Percentiles rank a stretch among this genome's conserved stretches.
Conservation (phyloP, 108 stramenopile species). For the Skeletonema menzelii region DNA sequence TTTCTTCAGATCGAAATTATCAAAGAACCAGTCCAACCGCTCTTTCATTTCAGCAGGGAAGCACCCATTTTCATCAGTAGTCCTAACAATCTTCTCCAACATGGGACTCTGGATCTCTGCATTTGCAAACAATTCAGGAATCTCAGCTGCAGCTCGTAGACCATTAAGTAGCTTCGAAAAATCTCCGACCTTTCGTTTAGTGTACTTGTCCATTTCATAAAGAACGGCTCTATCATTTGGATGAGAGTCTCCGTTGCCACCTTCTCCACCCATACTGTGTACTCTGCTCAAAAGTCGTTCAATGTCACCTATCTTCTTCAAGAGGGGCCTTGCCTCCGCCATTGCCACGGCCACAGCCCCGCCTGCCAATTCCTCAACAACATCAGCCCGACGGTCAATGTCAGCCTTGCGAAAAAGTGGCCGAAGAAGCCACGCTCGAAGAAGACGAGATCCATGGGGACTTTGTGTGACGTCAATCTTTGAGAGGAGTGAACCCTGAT, state of each 20-base stretch:
- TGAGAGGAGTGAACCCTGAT: slow-evolving; percentile 86
- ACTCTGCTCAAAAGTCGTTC: slow-evolving; percentile 93
- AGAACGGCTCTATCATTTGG: slow-evolving; percentile 95
- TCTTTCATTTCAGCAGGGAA: slow-evolving; percentile 85
- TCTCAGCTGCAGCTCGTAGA: slow-evolving; percentile 57
- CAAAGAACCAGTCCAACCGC: slow-evolving; percentile 87
- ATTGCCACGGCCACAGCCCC: slow-evolving; percentile 74
- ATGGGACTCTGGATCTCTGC: slow-evolving; percentile 66
- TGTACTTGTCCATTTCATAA: slow-evolving; percentile 92
- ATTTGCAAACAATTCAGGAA: slow-evolving; percentile 83
- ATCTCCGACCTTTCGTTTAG: slow-evolving; percentile 92
- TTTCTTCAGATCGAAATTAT: slow-evolving; percentile 90
- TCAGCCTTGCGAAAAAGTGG: slow-evolving; percentile 88
- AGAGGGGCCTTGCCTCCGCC: slow-evolving; percentile 61
- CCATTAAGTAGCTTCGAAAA: slow-evolving; percentile 82
- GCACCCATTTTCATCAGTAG: slow-evolving; percentile 76
- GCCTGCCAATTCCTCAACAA: slow-evolving; percentile 88
- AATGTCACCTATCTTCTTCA: slow-evolving; percentile 89
- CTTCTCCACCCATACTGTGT: slow-evolving; percentile 75
- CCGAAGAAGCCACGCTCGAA: slow-evolving; percentile 94
- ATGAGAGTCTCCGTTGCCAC: slow-evolving; percentile 53
- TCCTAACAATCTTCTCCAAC: slow-evolving; percentile 70
- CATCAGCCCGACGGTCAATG: slow-evolving; percentile 92
- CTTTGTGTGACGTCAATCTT: slow-evolving; percentile 90
- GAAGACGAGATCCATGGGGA: slow-evolving; percentile 91